These are phyloP conservation scores for Strombidium stylifer DNA, from an alignment of 73 alveolate genomes.

Conservation along the genomic window DNA sequence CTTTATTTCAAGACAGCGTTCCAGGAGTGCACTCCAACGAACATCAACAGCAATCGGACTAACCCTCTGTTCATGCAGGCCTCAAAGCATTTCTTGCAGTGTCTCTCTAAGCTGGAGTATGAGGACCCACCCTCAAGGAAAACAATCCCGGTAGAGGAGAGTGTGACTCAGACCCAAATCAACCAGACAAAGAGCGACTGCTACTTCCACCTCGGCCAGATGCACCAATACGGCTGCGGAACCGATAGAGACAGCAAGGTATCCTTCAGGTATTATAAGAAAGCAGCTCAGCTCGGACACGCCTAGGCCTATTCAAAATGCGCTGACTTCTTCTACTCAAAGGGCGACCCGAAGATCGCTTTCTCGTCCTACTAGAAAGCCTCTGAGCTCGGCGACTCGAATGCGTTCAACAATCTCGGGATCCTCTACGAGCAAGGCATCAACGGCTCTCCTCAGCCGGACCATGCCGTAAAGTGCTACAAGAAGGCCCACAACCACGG, in stretches of 20 bases:
- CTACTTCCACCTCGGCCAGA: conserved; percentile 66
- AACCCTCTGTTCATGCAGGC: conserved; percentile 35
- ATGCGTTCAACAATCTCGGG: conserved; percentile 71
- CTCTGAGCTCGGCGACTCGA: conserved; percentile 42
- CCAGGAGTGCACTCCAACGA: conserved; percentile 3
- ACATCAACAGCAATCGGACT: conserved; percentile 12
- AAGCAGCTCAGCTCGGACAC: conserved; percentile 70
- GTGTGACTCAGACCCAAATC: no score
- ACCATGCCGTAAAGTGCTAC: conserved; percentile 63
- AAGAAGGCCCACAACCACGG: conserved; percentile 70
- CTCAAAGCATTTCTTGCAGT: no score
- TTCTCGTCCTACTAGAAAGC: conserved; percentile 40
- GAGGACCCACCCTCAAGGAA: no score
- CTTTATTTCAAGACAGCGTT: conserved; percentile 62
- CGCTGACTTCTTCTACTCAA: conserved; percentile 68
- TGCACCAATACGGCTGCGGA: conserved; percentile 80
- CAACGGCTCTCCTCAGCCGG: no score
- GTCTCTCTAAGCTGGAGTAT: conserved; percentile 34
- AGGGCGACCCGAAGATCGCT: conserved; percentile 66
- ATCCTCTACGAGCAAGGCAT: conserved; percentile 54
- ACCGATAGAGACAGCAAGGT: conserved; percentile 60
- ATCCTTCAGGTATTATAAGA: conserved; percentile 69
- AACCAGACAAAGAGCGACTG: conserved; percentile 60
- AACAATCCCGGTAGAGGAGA: no score
- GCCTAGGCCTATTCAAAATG: conserved; percentile 66